phyloP scores from a whole-genome alignment of 2,329 filamentous ascomycete genomes.

The Daldinia sp. region DNA sequence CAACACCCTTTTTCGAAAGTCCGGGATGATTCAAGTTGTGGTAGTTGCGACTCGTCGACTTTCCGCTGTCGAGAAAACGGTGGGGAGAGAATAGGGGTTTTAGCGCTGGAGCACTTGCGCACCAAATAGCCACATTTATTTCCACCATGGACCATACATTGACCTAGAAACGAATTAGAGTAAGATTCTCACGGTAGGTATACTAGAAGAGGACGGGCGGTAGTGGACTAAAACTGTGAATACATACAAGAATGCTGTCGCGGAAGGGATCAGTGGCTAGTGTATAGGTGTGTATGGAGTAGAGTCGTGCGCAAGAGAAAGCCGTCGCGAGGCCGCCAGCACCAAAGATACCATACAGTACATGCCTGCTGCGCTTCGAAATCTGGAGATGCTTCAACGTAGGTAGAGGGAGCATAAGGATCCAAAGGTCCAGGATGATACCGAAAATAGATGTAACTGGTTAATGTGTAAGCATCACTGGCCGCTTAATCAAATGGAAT shows the following conservation, averaged over 20 bases:
- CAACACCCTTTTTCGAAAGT: slow-evolving; percentile 25
- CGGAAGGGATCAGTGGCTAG: slow-evolving; percentile 49
- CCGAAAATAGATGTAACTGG: slow-evolving; percentile 54
- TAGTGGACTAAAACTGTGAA: not conserved
- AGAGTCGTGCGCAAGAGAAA: slow-evolving; percentile 51
- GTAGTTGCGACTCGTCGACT: slow-evolving; percentile 32
- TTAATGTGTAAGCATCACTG: not conserved
- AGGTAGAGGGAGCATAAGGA: slow-evolving; percentile 55
- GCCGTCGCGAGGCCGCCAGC: slow-evolving; percentile 50
- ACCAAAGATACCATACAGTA: slow-evolving; percentile 56
- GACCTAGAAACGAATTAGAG: slow-evolving; percentile 30
- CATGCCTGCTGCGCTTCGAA: slow-evolving; percentile 58
- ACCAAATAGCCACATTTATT: slow-evolving; percentile 58
- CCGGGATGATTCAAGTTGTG: slow-evolving; percentile 18
- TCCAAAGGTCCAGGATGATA: slow-evolving; percentile 57
- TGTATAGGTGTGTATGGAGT: slow-evolving; percentile 52
- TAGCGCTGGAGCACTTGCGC: slow-evolving; percentile 58
- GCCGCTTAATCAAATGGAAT: not conserved
- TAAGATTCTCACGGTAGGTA: not conserved
- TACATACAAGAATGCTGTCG: slow-evolving; percentile 43
- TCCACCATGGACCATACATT: slow-evolving; percentile 59
- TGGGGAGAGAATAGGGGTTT: slow-evolving; percentile 56
- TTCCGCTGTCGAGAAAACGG: slow-evolving; percentile 37
- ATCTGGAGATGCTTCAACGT: slow-evolving; percentile 57
- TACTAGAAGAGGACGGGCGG: not conserved